Conservation (phyloP, 257 asterid genomes). For the Cinchona pubescens region DNA sequence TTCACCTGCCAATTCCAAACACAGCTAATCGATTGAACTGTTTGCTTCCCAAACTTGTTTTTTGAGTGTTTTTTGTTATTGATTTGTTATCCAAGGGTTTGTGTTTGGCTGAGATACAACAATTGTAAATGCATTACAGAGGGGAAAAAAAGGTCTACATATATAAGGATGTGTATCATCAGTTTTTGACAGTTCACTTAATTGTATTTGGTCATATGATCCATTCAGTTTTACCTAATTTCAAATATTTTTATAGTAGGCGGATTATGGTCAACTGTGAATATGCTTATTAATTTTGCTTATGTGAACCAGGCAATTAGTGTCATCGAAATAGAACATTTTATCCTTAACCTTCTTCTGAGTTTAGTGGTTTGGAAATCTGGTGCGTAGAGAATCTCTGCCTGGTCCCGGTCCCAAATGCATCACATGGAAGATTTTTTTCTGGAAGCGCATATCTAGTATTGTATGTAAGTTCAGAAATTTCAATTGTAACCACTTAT, state of each 20-base stretch:
- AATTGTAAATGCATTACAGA: not conserved
- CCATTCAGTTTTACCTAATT: not conserved
- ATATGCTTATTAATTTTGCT: slow-evolving; percentile 9
- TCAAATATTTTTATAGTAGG: not conserved
- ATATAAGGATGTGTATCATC: not conserved
- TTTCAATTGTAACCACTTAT: not conserved
- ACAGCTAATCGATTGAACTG: not conserved
- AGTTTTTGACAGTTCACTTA: no score
- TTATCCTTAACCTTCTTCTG: slow-evolving; percentile 37
- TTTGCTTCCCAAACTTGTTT: not conserved
- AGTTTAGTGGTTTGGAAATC: slow-evolving; percentile 69
- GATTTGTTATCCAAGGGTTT: not conserved
- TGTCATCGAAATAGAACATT: slow-evolving; percentile 4
- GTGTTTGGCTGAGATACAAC: not conserved
- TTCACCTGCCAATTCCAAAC: not conserved
- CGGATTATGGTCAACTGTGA: not conserved
- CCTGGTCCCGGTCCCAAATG: slow-evolving; percentile 54
- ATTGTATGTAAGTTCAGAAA: slow-evolving; percentile 49
- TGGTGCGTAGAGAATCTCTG: slow-evolving; percentile 73
- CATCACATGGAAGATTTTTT: slow-evolving; percentile 69
- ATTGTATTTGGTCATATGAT: not conserved
- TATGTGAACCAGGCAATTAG: slow-evolving; percentile 1
- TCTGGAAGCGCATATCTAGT: slow-evolving; percentile 75
- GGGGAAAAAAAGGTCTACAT: not conserved
- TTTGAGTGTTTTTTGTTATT: not conserved